Evolutionary conservation across 345 rosid species (phyloP).

Genomic region (Citrus cavaleriei): DNA sequence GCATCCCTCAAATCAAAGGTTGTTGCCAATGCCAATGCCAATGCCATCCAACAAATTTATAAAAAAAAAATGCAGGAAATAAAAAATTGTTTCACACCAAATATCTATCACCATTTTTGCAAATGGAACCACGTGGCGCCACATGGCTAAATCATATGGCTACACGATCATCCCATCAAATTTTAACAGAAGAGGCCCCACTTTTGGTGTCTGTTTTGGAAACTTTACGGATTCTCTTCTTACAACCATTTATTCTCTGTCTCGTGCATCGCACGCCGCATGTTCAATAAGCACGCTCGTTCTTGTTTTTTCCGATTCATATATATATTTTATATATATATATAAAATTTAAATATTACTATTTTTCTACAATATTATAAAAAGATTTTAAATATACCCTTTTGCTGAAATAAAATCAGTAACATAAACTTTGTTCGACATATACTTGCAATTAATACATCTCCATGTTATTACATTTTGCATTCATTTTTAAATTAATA

Average conservation of each 20-base stretch:
- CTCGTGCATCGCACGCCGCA: neutral
- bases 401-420: no score
- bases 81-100: neutral
- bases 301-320: neutral
- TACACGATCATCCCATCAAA: neutral
- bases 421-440: no score
- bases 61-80: neutral
- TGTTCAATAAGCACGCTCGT: neutral
- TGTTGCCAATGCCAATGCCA: no score
- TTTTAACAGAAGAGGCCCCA: neutral
- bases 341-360: neutral
- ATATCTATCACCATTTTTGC: no score
- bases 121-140: neutral
- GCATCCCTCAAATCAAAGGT: no score
- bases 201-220: neutral
- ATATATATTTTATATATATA: no score
- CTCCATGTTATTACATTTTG: no score
- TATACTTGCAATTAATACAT: no score
- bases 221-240: neutral
- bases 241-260: neutral
- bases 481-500: no score
- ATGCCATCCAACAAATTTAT: neutral
- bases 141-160: slow-evolving; percentile 1
- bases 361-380: neutral
- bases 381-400: no score